Base-by-base conservation (phyloP, 164 flowering plant genomes). In the Warburgia ugandensis region DNA sequence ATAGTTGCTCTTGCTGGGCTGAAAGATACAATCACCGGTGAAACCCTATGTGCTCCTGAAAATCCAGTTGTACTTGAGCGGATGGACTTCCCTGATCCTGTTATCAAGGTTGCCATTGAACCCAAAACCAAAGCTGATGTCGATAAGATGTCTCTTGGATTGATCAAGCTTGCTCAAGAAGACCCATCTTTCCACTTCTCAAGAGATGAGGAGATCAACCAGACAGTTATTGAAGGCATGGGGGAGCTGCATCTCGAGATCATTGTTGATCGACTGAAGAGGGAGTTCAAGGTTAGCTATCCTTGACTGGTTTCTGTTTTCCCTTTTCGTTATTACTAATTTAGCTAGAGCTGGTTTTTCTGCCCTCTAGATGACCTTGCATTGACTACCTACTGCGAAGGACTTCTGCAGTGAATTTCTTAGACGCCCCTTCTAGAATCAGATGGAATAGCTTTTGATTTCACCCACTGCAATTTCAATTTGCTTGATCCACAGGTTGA, bases 31-130 rank as follows among this genome's bases (percentile, higher is more conserved):
- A 68, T 87, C 56, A 91, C 97, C 0, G 97, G 96, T 57, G 96
- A 91, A 68, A 91, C 97, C 41, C 60, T 91, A 13, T 75, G 79
- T 68, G 96, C 87, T 56, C 75, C 84, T 16, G 90, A 84, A 16
- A 59, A 71, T 16, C 89, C 96, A 28, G 54, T 87, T 50, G 79
- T 84, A 47, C 92, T 91, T 50, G 97, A 91, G 54, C 68, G 94
- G 20, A 91, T 91, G 97, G 97, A 87, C 62, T 87, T 91, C 74
- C 97, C 96, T 30, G 94, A 84, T 71, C 97, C 97, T 42, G 96
- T 91, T 22, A 91, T 91, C 45, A 87, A 87, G 75, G 86, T 87
- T 61, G 97, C 97, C 25, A 87, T 91, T 61, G 97, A 91, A 55
- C 97, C 97, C 30, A 87, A 87, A 66, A 87, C 97, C 25, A 87